Evolutionary conservation across 2,329 filamentous ascomycete genomes (phyloP).

Genomic region (Rhynchosporium agropyri): DNA sequence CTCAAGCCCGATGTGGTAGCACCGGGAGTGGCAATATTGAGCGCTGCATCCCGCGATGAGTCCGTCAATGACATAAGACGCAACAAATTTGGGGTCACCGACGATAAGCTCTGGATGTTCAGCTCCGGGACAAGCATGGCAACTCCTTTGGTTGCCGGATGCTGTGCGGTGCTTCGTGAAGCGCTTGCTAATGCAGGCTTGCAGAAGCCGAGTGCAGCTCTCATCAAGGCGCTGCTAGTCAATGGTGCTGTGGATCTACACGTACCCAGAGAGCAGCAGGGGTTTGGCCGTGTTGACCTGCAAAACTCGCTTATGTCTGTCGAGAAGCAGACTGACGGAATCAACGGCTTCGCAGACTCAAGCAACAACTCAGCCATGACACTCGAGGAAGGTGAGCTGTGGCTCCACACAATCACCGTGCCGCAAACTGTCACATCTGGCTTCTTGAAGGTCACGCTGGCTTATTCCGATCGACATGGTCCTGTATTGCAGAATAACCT

Average conservation of each 20-base stretch:
- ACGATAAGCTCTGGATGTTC: background rate
- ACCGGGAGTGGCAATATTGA: background rate
- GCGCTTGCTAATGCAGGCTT: background rate
- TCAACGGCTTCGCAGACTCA: background rate
- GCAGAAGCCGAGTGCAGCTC: background rate
- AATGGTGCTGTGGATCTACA: background rate
- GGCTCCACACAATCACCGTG: no score
- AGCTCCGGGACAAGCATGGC: background rate
- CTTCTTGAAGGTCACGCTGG: no score
- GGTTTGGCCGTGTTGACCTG: background rate
- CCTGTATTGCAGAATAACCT: no score
- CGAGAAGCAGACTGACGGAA: background rate
- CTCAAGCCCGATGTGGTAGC: conserved; percentile 5
- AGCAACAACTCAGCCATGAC: no score
- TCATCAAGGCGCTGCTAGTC: background rate
- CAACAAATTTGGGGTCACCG: background rate
- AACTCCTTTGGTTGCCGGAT: conserved; percentile 11
- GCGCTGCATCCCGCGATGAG: background rate
- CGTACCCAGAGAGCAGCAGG: conserved; percentile 4
- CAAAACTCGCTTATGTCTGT: background rate
- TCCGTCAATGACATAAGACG: no score
- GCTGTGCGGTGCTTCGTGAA: background rate
- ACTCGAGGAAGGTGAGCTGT: no score
- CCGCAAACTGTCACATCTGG: no score
- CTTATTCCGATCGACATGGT: no score